phyloP scores from a whole-genome alignment of 306 rosid genomes.

The Herpetospermum pedunculosum region DNA sequence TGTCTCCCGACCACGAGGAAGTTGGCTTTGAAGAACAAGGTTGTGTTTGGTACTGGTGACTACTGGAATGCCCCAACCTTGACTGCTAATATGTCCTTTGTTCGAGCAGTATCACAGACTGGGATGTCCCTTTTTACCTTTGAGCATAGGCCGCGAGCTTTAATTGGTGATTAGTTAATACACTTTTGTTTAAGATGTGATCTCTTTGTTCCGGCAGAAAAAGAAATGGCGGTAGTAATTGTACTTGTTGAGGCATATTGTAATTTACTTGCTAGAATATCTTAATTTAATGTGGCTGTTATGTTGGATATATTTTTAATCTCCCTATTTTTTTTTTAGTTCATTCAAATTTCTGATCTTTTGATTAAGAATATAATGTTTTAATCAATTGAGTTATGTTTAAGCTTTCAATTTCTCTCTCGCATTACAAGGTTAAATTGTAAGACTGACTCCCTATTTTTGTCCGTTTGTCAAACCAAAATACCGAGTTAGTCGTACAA shows the following conservation, averaged over 20 bases:
- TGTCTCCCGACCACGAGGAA: constrained; percentile 81
- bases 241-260: not conserved
- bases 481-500: too few species aligned
- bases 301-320: too few species aligned
- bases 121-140: constrained; percentile 81
- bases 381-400: too few species aligned
- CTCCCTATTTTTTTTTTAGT: too few species aligned
- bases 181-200: not conserved
- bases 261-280: too few species aligned
- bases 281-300: too few species aligned
- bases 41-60: constrained; percentile 89
- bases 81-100: constrained; percentile 91
- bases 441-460: too few species aligned
- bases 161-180: constrained; percentile 53
- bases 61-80: constrained; percentile 72
- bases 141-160: constrained; percentile 75
- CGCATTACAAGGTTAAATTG: too few species aligned
- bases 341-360: too few species aligned
- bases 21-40: constrained; percentile 76
- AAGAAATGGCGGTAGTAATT: not conserved
- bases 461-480: too few species aligned
- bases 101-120: constrained; percentile 81
- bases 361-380: too few species aligned
- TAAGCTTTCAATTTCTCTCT: too few species aligned
- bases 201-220: not conserved